phyloP scores from a whole-genome alignment of 768 basidiomycete genomes.

The Amanita molliuscula region DNA sequence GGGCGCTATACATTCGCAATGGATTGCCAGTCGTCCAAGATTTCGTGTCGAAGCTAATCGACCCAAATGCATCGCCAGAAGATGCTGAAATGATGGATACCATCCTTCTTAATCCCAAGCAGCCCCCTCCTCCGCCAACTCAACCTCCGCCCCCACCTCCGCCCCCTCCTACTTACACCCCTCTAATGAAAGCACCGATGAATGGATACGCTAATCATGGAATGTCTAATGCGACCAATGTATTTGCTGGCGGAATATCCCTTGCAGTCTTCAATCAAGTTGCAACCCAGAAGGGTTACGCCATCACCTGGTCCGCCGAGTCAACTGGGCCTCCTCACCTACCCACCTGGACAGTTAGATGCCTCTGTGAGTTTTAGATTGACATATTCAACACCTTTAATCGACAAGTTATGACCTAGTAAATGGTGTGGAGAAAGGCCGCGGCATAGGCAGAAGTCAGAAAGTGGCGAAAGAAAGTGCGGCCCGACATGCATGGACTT shows the following conservation, averaged over 20 bases:
- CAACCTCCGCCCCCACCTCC: conserved; percentile 12
- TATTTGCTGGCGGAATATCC: conserved; percentile 18
- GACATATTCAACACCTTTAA: not conserved
- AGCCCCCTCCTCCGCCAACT: conserved; percentile 11
- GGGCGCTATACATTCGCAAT: conserved; percentile 52
- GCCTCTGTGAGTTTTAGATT: conserved; percentile 30
- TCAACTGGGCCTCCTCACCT: conserved; percentile 41
- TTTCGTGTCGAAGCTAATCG: conserved; percentile 52
- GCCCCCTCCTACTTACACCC: conserved; percentile 21
- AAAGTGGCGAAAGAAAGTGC: conserved; percentile 63
- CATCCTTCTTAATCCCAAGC: not conserved
- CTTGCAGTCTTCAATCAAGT: conserved; percentile 44
- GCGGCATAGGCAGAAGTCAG: conserved; percentile 46
- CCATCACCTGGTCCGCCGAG: conserved; percentile 37
- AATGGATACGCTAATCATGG: no score
- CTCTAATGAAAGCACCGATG: no score
- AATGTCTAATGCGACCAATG: conserved; percentile 10
- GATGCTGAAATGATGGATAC: conserved; percentile 9
- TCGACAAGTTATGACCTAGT: conserved; percentile 24
- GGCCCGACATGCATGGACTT: conserved; percentile 41
- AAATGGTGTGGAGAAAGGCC: conserved; percentile 36
- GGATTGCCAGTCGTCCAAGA: conserved; percentile 37
- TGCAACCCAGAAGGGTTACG: conserved; percentile 33
- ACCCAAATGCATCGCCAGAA: conserved; percentile 23
- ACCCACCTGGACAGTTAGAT: conserved; percentile 48